Evolutionary conservation across 495 filamentous ascomycete species (phyloP).

Genomic region (Aspergillus avenaceus): DNA sequence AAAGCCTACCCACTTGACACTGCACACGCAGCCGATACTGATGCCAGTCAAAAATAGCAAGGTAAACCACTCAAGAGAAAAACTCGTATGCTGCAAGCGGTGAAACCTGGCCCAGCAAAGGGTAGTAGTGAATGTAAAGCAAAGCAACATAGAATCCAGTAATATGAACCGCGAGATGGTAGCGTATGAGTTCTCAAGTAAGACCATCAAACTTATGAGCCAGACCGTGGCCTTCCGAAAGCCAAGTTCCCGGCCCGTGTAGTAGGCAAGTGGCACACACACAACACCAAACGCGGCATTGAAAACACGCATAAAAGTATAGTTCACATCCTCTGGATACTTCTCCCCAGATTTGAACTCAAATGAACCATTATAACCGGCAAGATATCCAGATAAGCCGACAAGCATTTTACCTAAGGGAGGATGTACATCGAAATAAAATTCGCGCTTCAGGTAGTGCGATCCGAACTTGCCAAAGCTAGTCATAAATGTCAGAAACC

Average conservation of each 20-base stretch:
- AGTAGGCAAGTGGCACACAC: slow-evolving; percentile 93
- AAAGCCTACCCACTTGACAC: slow-evolving; percentile 95
- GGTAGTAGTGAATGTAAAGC: slow-evolving; percentile 94
- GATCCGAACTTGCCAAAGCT: slow-evolving; percentile 99
- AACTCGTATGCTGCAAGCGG: slow-evolving; percentile 73
- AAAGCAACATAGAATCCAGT: slow-evolving; percentile 95
- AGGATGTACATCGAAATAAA: slow-evolving; percentile 99
- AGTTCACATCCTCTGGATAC: slow-evolving; percentile 91
- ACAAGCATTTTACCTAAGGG: slow-evolving; percentile 98
- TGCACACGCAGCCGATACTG: slow-evolving; percentile 95
- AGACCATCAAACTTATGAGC: slow-evolving; percentile 93
- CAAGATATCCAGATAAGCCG: slow-evolving; percentile 89
- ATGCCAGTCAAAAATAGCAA: slow-evolving; percentile 91
- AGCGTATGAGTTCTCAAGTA: slow-evolving; percentile 98
- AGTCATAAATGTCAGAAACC: slow-evolving; percentile 23
- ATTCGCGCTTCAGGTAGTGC: slow-evolving; percentile 96
- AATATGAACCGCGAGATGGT: slow-evolving; percentile 98
- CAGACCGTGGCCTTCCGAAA: slow-evolving; percentile 83
- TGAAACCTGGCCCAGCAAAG: slow-evolving; percentile 97
- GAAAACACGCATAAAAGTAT: slow-evolving; percentile 98
- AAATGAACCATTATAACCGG: slow-evolving; percentile 98
- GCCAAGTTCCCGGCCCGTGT: slow-evolving; percentile 84
- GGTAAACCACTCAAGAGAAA: slow-evolving; percentile 82
- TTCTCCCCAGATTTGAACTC: slow-evolving; percentile 98
- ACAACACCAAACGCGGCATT: slow-evolving; percentile 91